These are phyloP conservation scores for Triadica sebifera DNA, from an alignment of 345 rosid species.

Conservation along the genomic window DNA sequence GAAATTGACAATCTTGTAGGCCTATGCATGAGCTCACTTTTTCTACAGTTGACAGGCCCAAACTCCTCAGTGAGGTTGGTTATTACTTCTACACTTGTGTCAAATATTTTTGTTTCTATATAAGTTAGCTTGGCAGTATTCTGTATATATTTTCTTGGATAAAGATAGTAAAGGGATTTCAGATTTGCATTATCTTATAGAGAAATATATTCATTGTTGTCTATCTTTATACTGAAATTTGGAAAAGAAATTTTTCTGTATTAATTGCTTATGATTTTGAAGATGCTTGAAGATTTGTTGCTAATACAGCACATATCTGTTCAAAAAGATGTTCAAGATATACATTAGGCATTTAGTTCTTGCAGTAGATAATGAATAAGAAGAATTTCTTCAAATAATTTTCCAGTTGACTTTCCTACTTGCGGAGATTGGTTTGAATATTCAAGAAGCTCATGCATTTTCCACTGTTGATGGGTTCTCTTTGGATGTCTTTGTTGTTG, in stretches of 20 bases:
- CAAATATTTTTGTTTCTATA: neutral
- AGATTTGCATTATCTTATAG: slow-evolving; percentile 16
- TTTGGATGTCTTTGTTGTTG: slow-evolving; percentile 90
- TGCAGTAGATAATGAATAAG: slow-evolving; percentile 25
- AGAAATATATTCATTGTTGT: neutral
- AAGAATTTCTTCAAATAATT: slow-evolving; percentile 63
- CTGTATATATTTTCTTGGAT: neutral
- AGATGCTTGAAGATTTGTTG: slow-evolving; percentile 2
- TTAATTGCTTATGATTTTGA: neutral
- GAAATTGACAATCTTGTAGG: slow-evolving; percentile 45
- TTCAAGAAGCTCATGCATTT: slow-evolving; percentile 96
- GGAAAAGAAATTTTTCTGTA: neutral
- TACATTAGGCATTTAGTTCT: neutral
- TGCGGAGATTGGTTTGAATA: slow-evolving; percentile 87
- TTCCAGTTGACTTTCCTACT: slow-evolving; percentile 78
- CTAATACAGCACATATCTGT: neutral
- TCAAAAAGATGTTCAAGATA: neutral
- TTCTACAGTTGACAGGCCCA: slow-evolving; percentile 91
- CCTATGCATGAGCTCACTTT: slow-evolving; percentile 96
- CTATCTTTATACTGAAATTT: neutral
- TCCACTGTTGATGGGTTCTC: slow-evolving; percentile 93
- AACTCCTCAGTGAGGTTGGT: slow-evolving; percentile 88
- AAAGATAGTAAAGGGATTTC: neutral
- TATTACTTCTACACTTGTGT: neutral
- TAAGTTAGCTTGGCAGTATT: neutral